phyloP scores from a whole-genome alignment of 2,329 filamentous ascomycete genomes.

The Xylariomycetidae sp. region DNA sequence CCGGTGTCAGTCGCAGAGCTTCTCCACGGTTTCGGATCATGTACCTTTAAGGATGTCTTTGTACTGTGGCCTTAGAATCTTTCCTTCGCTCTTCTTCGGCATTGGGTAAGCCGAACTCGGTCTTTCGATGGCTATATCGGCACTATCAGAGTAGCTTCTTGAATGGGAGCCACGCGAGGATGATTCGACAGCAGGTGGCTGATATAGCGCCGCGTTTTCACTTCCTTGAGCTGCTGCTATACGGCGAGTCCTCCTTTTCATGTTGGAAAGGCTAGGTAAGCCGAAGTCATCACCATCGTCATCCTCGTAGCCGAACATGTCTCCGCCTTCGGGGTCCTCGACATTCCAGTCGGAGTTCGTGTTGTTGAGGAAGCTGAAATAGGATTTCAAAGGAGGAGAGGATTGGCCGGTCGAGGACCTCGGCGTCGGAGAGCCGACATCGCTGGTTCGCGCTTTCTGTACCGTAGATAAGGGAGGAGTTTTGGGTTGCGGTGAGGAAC shows the following conservation, averaged over 20 bases:
- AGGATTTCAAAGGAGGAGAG: conserved; percentile 66
- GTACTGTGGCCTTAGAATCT: conserved; percentile 94
- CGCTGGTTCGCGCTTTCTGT: conserved; percentile 45
- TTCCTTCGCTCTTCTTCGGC: conserved; percentile 84
- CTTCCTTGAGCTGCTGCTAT: conserved; percentile 39
- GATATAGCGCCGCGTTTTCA: conserved; percentile 24
- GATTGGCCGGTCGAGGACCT: conserved; percentile 45
- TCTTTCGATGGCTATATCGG: conserved; percentile 89
- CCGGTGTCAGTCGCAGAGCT: conserved; percentile 1
- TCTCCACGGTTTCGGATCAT: conserved; percentile 1
- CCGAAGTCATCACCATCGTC: conserved; percentile 95
- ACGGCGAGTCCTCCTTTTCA: conserved; percentile 65
- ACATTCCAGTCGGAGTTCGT: conserved; percentile 78
- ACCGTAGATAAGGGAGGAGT: conserved; percentile 63
- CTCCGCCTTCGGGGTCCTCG: conserved; percentile 57
- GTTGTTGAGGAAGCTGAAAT: conserved; percentile 74
- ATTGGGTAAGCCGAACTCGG: conserved; percentile 78
- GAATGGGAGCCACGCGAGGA: conserved; percentile 32
- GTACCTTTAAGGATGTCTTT: conserved; percentile 82
- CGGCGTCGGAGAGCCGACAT: conserved; percentile 50
- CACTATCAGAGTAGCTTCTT: conserved; percentile 74
- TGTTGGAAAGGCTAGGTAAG: conserved; percentile 83
- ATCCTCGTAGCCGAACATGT: conserved; percentile 74
- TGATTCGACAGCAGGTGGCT: conserved; percentile 32
- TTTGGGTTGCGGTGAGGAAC: conserved; percentile 59